Base-by-base conservation (phyloP, 202 grass and related monocot genomes). In the Hordeum pubiflorum region DNA sequence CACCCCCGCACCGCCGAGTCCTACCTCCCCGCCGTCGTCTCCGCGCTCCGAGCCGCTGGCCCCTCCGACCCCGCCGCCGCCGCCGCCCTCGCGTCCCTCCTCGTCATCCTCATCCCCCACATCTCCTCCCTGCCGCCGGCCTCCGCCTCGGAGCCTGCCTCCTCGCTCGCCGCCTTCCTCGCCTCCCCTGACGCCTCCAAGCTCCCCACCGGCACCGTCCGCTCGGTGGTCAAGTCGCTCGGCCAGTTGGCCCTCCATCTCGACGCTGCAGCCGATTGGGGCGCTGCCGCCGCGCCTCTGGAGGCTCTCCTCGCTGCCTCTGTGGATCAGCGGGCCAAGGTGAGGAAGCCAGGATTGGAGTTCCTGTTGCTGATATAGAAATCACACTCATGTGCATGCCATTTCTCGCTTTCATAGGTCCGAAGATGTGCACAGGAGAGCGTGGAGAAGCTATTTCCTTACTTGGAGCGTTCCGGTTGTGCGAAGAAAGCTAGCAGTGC, bases 151-250 rank as follows among this genome's bases (percentile, higher is more conserved):
- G 82, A 93, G 72, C 81, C 90, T n/a, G 81, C 91, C 66, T 79
- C 89, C 18, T 81, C 82, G 10, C 90, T 98, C 26, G 86, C 90
- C 3, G 78, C 23, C 6, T 89, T 94, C 68, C 84, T 98, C 62
- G 72, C 74, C 66, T 83, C 72, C 21, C 78, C 86, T 36, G 74
- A 65, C 7, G 44, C 82, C 22, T 60, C 78, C 6, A 54, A 68
- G 40, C 76, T 89, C 48, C 67, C 95, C 20, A 94, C 95, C 54
- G 95, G 95, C 57, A 94, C 95, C 64, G 44, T 82, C 23, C 92
- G 95, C 36, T 94, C 90, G 6, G 56, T 94, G 20, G 92, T 98
- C 41, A 98, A 91, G 76, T 92, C 91, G 36, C 88, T 98, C 46
- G 95, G 95, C 44, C 75, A 86, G 23, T 20, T 98, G 82, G 81